phyloP scores from a whole-genome alignment of 768 basidiomycete genomes.

The Pluteus cervinus region DNA sequence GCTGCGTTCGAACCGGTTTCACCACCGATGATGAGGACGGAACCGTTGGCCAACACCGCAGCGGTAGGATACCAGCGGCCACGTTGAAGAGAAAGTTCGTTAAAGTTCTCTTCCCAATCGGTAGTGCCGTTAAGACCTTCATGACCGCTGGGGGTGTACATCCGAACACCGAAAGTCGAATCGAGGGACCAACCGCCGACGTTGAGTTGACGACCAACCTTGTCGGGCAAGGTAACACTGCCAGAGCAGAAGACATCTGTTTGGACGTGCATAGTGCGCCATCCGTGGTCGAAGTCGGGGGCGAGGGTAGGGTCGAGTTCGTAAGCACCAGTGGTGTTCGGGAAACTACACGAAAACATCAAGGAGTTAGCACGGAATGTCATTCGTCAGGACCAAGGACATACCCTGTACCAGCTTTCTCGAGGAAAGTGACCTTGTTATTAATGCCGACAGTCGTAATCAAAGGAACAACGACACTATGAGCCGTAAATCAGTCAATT shows the following conservation, averaged over 20 bases:
- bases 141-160: slow-evolving; percentile 66
- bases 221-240: slow-evolving; percentile 69
- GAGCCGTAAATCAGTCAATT: slow-evolving; percentile 7
- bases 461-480: slow-evolving; percentile 64
- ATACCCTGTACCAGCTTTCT: slow-evolving; percentile 64
- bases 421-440: slow-evolving; percentile 76
- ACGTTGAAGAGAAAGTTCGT: slow-evolving; percentile 52
- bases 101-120: slow-evolving; percentile 73
- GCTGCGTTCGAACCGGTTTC: slow-evolving; percentile 65
- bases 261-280: slow-evolving; percentile 74
- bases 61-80: slow-evolving; percentile 73
- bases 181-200: slow-evolving; percentile 67
- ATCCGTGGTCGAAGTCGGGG: slow-evolving; percentile 44
- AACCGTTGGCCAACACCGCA: slow-evolving; percentile 66
- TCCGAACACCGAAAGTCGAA: slow-evolving; percentile 67
- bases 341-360: slow-evolving; percentile 24
- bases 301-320: slow-evolving; percentile 65
- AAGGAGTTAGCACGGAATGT: neutral
- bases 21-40: slow-evolving; percentile 69
- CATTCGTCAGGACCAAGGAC: slow-evolving; percentile 5
- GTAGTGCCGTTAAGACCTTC: slow-evolving; percentile 67
- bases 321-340: slow-evolving; percentile 72
- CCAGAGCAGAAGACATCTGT: slow-evolving; percentile 79
- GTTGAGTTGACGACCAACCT: slow-evolving; percentile 57
- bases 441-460: slow-evolving; percentile 75